phyloP scores from a whole-genome alignment of 805 yeast species.

The Ogataea dorogensis region DNA sequence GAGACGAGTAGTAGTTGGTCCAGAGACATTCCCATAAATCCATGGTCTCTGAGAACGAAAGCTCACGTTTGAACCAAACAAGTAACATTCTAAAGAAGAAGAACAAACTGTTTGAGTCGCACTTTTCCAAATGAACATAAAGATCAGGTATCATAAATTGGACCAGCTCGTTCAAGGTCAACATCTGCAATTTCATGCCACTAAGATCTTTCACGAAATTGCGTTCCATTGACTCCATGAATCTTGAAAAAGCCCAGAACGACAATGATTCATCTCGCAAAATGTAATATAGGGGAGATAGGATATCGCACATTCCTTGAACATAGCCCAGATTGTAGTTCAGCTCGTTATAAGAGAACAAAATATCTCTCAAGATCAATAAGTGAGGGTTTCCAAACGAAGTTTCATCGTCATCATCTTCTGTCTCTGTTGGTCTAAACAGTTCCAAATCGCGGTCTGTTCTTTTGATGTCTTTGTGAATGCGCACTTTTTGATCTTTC shows the following conservation, averaged over 20 bases:
- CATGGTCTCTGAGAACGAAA: slow-evolving; percentile 72
- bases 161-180: slow-evolving; percentile 77
- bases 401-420: slow-evolving; percentile 44
- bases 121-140: slow-evolving; percentile 76
- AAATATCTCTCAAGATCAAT: slow-evolving; percentile 66
- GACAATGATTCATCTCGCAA: slow-evolving; percentile 70
- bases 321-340: slow-evolving; percentile 88
- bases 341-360: slow-evolving; percentile 82
- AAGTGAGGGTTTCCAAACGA: slow-evolving; percentile 78
- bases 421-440: slow-evolving; percentile 44
- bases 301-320: slow-evolving; percentile 95
- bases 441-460: slow-evolving; percentile 79
- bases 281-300: slow-evolving; percentile 76
- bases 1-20: slow-evolving; percentile 84
- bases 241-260: slow-evolving; percentile 84
- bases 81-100: slow-evolving; percentile 93
- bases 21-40: slow-evolving; percentile 90
- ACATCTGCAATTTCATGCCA: slow-evolving; percentile 90
- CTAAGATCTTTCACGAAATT: slow-evolving; percentile 88
- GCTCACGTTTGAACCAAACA: slow-evolving; percentile 94
- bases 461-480: slow-evolving; percentile 89
- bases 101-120: slow-evolving; percentile 87
- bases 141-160: slow-evolving; percentile 87
- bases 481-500: slow-evolving; percentile 85
- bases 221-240: slow-evolving; percentile 94